Evolutionary conservation across 257 asterid genomes (phyloP).

Genomic region (Nicotiana benthamiana): DNA sequence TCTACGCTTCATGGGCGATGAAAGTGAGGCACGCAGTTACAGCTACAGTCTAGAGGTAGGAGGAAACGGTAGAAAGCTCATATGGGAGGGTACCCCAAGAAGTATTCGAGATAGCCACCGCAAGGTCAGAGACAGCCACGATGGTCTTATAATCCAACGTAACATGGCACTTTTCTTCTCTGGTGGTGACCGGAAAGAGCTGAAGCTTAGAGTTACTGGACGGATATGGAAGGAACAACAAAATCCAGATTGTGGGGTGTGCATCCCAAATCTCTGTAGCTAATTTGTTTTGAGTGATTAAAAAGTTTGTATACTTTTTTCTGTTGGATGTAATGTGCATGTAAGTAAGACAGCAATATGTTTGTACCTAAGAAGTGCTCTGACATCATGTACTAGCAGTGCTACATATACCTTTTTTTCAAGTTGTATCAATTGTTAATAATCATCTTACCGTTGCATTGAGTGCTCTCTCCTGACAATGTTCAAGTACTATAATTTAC

Average conservation of each 20-base stretch:
- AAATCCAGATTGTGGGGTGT: slow-evolving; percentile 46
- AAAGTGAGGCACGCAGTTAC: slow-evolving; percentile 59
- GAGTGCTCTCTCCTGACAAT: not conserved
- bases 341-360: not conserved
- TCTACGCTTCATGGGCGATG: slow-evolving; percentile 78
- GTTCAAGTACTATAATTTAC: too few relatives aligned
- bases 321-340: not conserved
- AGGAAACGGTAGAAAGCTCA: slow-evolving; percentile 60
- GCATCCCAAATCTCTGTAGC: slow-evolving; percentile 64
- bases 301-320: not conserved
- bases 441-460: not conserved
- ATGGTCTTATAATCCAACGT: slow-evolving; percentile 69
- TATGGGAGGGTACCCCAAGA: slow-evolving; percentile 80
- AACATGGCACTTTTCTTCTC: slow-evolving; percentile 88
- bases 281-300: slow-evolving; percentile 9
- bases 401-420: not conserved
- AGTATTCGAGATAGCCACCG: slow-evolving; percentile 77
- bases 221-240: slow-evolving; percentile 79
- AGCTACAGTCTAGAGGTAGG: slow-evolving; percentile 85
- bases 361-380: not conserved
- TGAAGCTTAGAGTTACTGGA: slow-evolving; percentile 80
- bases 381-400: slow-evolving; percentile 2
- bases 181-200: slow-evolving; percentile 74
- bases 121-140: slow-evolving; percentile 75
- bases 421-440: not conserved